These are phyloP conservation scores for Agastache rugosa DNA, from an alignment of 257 asterid genomes.

Conservation along the genomic window DNA sequence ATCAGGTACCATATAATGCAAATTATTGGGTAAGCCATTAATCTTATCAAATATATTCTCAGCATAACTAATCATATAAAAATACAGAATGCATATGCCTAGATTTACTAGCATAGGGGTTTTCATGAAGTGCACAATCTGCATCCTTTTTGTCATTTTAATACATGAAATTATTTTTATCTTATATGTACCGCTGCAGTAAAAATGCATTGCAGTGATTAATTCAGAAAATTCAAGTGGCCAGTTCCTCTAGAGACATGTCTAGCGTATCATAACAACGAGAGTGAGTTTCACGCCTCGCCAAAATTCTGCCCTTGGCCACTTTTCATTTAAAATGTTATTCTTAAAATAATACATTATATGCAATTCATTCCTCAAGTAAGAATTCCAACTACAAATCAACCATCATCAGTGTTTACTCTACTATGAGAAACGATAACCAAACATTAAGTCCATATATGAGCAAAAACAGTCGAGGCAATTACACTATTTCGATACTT, in stretches of 20 bases:
- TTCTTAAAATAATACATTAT: background rate
- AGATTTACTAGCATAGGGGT: background rate
- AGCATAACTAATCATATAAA: background rate
- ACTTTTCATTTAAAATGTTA: background rate
- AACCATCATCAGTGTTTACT: background rate
- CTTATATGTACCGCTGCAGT: background rate
- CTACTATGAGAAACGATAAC: background rate
- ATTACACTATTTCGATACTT: background rate
- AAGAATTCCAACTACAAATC: background rate
- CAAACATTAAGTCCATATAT: background rate
- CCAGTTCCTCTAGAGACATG: conserved; percentile 12
- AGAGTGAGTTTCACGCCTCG: background rate
- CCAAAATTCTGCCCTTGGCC: background rate
- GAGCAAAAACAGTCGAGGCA: background rate
- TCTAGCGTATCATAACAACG: background rate
- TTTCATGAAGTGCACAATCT: background rate
- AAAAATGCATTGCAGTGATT: background rate
- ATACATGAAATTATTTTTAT: background rate
- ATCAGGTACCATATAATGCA: background rate
- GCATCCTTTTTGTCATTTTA: background rate
- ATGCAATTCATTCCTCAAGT: background rate
- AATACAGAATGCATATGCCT: background rate
- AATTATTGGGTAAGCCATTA: background rate
- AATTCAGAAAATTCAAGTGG: conserved; percentile 3
- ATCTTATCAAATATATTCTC: background rate